Evolutionary conservation across 139 green algal species (phyloP), one percentile per base, ranked within the genome.

Genomic region (Ettlia oleoabundans): DNA sequence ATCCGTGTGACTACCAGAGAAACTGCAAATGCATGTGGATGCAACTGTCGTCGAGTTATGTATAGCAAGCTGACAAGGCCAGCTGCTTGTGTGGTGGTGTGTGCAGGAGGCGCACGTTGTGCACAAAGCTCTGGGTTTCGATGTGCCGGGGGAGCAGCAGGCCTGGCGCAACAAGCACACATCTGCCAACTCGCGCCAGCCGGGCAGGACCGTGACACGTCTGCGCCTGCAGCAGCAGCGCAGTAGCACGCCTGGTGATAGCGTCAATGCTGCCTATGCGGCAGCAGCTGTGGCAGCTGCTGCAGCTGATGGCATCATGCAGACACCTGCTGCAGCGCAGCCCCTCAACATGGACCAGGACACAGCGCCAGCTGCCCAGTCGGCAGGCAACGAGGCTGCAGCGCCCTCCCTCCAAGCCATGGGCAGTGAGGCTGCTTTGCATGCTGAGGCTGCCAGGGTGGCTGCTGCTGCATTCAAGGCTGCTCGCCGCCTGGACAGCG

Each of bases 131-230:
- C 53, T 80, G 10, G 13, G 52, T 1, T 69, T 80, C 18, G 53
- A 80, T 24, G 35, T 53, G 52, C 51, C 19, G 30, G 32, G 28
- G 0, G 73, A 80, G 73, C 53, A 67, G 53, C 51, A 52, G 53
- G 53, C 73, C 26, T 80, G 73, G 73, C 73, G 38, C 19, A 51
- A 35, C 73, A 80, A 80, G 53, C 73, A 53, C 13, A 15, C n/a
- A 4, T 42, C 43, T 4, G 70, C 70, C 1, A 35, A 28, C 73
- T 51, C 73, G 21, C 71, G 71, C 18, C 73, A 68, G 51, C 53
- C 73, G 1, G 26, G 47, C 24, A 52, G 28, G 37, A 8, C 73
- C 2, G 26, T 28, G 18, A 47, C 65, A 10, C 67, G 40, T 2
- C 40, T 58, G 15, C 21, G 28, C 67, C 24, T 75, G 67, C 19